phyloP scores from a whole-genome alignment of 257 asterid genomes.

The Gentiana macrophylla region DNA sequence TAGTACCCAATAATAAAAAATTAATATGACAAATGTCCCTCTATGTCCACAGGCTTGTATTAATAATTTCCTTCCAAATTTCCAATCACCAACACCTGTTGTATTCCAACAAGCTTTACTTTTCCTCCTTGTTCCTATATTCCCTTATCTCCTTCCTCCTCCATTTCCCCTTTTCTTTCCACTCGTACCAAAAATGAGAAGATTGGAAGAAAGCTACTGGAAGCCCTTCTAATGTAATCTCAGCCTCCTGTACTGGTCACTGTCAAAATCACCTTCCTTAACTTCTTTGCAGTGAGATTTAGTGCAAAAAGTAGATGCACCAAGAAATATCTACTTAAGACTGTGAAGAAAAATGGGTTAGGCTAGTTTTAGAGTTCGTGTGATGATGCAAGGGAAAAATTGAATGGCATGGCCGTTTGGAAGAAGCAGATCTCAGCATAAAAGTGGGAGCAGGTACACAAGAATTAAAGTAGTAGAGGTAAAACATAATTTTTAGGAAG shows the following conservation, averaged over 20 bases:
- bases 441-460: conserved; percentile 3
- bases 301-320: conserved; percentile 10
- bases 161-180: neutral
- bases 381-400: conserved; percentile 37
- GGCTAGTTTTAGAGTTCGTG: conserved; percentile 22
- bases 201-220: conserved; percentile 8
- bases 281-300: conserved; percentile 13
- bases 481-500: conserved; percentile 9
- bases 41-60: too few relatives aligned
- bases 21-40: too few relatives aligned
- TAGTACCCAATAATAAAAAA: too few relatives aligned
- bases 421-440: conserved; percentile 16
- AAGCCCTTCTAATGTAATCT: conserved; percentile 15
- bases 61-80: too few relatives aligned
- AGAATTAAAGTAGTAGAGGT: conserved; percentile 13
- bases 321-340: conserved; percentile 30
- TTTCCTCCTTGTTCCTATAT: conserved; percentile 6
- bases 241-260: conserved; percentile 5
- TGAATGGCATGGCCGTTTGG: conserved; percentile 42
- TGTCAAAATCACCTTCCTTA: conserved; percentile 5
- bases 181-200: conserved; percentile 4
- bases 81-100: conserved; percentile 22
- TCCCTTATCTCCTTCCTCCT: neutral
- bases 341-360: conserved; percentile 44
- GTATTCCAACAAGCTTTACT: conserved; percentile 14